Evolutionary conservation across 805 yeast species (phyloP).

Genomic region (Jamesozyma lodderae): DNA sequence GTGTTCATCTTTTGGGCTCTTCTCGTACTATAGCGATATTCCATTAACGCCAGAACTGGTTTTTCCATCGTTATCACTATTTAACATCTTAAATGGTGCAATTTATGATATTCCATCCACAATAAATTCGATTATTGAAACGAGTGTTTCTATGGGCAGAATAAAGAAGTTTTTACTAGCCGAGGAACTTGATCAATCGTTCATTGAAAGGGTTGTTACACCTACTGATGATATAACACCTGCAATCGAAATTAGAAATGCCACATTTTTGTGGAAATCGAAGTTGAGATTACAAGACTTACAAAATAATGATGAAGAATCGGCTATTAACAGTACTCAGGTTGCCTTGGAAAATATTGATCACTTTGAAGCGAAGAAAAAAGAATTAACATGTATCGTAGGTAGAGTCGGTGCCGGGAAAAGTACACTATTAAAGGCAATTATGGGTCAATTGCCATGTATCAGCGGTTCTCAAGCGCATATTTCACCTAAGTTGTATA

Average conservation of each 20-base stretch:
- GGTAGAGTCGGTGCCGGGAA: slow-evolving; percentile 67
- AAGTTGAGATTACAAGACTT: slow-evolving; percentile 11
- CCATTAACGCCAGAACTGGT: slow-evolving; percentile 62
- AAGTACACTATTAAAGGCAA: slow-evolving; percentile 45
- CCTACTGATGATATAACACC: slow-evolving; percentile 15
- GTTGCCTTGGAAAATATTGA: slow-evolving; percentile 41
- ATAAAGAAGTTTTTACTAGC: slow-evolving; percentile 40
- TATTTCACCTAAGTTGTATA: slow-evolving; percentile 18
- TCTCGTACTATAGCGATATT: slow-evolving; percentile 35
- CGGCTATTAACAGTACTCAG: slow-evolving; percentile 35
- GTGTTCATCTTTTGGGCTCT: slow-evolving; percentile 49
- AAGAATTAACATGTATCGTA: slow-evolving; percentile 49
- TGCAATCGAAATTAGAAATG: slow-evolving; percentile 38
- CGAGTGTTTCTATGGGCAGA: slow-evolving; percentile 49
- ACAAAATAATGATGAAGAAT: slow-evolving; percentile 36
- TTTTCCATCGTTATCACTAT: slow-evolving; percentile 57
- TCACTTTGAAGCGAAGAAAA: slow-evolving; percentile 42
- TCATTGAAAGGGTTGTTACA: slow-evolving; percentile 23
- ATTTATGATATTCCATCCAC: slow-evolving; percentile 50
- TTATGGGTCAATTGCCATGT: slow-evolving; percentile 47
- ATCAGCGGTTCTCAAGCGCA: slow-evolving; percentile 20
- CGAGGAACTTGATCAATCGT: slow-evolving; percentile 36
- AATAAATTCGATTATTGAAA: slow-evolving; percentile 49
- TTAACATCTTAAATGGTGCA: slow-evolving; percentile 50
- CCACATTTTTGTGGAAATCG: slow-evolving; percentile 46